Conservation (phyloP, 495 filamentous ascomycete species). For the Podospora australis region DNA sequence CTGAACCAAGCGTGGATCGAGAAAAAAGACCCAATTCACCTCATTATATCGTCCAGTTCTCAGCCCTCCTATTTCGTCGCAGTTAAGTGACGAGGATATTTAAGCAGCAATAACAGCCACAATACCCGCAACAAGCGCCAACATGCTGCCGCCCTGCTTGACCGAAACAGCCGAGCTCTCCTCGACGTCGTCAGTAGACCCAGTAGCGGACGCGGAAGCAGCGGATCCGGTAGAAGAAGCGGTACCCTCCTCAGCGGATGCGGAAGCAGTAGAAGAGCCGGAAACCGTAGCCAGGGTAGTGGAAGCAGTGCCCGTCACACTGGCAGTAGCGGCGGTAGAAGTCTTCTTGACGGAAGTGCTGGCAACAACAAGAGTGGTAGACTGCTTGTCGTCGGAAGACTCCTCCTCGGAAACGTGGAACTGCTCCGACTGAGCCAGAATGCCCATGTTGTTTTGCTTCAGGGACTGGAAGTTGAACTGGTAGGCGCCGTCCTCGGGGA, state of each 20-base stretch:
- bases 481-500: slow-evolving; percentile 15
- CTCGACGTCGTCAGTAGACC: neutral
- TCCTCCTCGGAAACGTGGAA: slow-evolving; percentile 15
- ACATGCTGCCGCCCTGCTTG: neutral
- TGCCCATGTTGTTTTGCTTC: slow-evolving; percentile 17
- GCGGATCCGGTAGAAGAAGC: neutral
- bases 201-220: neutral
- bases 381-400: slow-evolving; percentile 2
- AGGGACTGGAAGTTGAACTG: slow-evolving; percentile 30
- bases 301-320: neutral
- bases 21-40: too few relatives aligned
- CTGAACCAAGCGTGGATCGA: too few relatives aligned
- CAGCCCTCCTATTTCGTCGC: too few relatives aligned
- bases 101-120: neutral
- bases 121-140: neutral
- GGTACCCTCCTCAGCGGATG: neutral
- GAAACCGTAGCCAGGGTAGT: neutral
- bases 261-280: neutral
- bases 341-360: slow-evolving; percentile 5
- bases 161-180: neutral
- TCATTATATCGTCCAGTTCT: too few relatives aligned
- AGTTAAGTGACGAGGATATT: too few relatives aligned
- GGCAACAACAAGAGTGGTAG: too few relatives aligned
- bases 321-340: neutral
- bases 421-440: slow-evolving; percentile 27